These are phyloP conservation scores for Arthrinium puccinioides DNA, from an alignment of 2,329 filamentous ascomycete species.

Conservation along the genomic window DNA sequence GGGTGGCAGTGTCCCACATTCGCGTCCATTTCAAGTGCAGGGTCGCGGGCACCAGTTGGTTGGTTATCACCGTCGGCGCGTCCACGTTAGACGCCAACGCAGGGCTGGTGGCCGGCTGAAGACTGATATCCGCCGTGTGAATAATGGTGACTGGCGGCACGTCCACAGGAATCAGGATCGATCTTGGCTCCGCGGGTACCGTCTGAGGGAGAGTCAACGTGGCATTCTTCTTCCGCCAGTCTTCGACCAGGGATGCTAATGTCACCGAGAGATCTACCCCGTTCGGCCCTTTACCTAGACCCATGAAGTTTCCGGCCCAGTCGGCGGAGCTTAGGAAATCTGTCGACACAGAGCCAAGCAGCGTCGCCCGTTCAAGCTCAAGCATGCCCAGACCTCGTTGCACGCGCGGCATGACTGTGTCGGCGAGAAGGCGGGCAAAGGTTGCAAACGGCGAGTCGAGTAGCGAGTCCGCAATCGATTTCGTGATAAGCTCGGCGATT, in stretches of 20 bases:
- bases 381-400: constrained; percentile 35
- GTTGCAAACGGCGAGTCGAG: constrained; percentile 31
- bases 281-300: constrained; percentile 35
- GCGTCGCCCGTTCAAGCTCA: constrained; percentile 49
- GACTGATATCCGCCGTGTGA: constrained; percentile 65
- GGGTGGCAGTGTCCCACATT: constrained; percentile 47
- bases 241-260: constrained; percentile 25
- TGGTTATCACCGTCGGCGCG: constrained; percentile 41
- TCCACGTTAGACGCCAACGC: constrained; percentile 7
- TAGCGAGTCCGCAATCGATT: constrained; percentile 33
- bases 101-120: constrained; percentile 33
- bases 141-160: constrained; percentile 78
- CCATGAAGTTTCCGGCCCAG: constrained; percentile 43
- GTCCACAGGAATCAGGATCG: constrained; percentile 83
- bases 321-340: constrained; percentile 34
- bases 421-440: constrained; percentile 39
- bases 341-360: constrained; percentile 45
- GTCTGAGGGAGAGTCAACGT: constrained; percentile 21
- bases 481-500: constrained; percentile 44
- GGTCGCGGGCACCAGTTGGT: constrained; percentile 57
- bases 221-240: constrained; percentile 29
- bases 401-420: constrained; percentile 36
- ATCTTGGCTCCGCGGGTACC: constrained; percentile 38
- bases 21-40: constrained; percentile 58
- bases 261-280: constrained; percentile 23